Percentiles rank a stretch among this genome's conserved stretches.
Conservation (phyloP, 2,329 filamentous ascomycete species). For the Juglanconis sp. region DNA sequence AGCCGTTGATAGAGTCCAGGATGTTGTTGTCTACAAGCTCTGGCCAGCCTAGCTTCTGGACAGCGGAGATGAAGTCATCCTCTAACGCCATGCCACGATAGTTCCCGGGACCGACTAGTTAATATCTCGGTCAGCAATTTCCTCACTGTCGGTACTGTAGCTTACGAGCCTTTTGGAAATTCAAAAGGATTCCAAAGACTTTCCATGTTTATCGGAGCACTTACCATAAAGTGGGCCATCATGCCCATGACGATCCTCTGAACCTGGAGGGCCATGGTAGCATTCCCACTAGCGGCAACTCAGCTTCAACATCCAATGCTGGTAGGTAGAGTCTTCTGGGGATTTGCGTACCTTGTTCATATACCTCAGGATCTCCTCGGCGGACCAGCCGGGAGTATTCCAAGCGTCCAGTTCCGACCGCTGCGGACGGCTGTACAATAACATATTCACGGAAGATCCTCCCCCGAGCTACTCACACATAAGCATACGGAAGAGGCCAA, state of each 20-base stretch:
- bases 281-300: slow-evolving; percentile 39
- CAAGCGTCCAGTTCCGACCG: slow-evolving; percentile 28
- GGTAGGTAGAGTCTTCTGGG: not conserved
- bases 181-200: no score
- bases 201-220: not conserved
- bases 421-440: slow-evolving; percentile 35
- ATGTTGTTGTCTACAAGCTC: slow-evolving; percentile 47
- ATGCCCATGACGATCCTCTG: slow-evolving; percentile 40
- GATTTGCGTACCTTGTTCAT: slow-evolving; percentile 42
- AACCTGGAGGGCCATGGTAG: slow-evolving; percentile 39
- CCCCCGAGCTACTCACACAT: slow-evolving; percentile 41
- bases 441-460: slow-evolving; percentile 46
- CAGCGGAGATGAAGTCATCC: slow-evolving; percentile 43
- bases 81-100: slow-evolving; percentile 36
- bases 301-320: not conserved
- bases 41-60: slow-evolving; percentile 40
- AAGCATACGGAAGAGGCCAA: no score
- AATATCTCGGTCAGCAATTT: no score
- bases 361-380: slow-evolving; percentile 40
- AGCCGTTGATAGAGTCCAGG: slow-evolving; percentile 34
- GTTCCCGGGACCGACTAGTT: slow-evolving; percentile 40
- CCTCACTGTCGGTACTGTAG: no score
- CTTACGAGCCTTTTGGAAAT: no score
- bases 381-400: slow-evolving; percentile 26
- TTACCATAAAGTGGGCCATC: slow-evolving; percentile 41